Evolutionary conservation across 345 rosid species (phyloP).

Genomic region (Hirschfeldia incana): DNA sequence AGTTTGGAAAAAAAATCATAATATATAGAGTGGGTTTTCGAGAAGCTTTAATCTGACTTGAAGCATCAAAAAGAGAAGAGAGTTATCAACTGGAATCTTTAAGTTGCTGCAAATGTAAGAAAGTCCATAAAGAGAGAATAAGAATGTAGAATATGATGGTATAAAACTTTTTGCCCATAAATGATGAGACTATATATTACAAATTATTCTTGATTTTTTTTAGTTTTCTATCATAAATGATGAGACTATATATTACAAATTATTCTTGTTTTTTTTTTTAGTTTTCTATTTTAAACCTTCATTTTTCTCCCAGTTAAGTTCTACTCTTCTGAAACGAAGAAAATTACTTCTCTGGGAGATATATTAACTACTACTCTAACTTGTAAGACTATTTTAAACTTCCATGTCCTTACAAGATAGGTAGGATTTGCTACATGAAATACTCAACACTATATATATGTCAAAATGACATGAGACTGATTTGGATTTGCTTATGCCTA

Average conservation of each 20-base stretch:
- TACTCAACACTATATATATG: background rate
- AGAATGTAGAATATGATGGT: conserved; percentile 41
- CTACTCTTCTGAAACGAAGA: background rate
- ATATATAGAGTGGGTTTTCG: conserved; percentile 19
- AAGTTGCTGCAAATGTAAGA: conserved; percentile 38
- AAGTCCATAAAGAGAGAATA: conserved; percentile 31
- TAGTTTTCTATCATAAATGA: conserved; percentile 8
- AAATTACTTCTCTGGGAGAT: background rate
- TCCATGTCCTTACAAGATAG: background rate
- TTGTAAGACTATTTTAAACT: background rate
- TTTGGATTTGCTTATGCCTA: background rate
- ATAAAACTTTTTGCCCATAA: conserved; percentile 24
- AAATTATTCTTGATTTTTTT: background rate
- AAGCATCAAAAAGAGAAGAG: conserved; percentile 23
- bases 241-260: background rate
- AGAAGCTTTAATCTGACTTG: conserved; percentile 29
- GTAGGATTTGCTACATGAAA: background rate
- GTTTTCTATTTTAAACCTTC: background rate
- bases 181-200: background rate
- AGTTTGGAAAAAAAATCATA: background rate
- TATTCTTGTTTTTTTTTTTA: background rate
- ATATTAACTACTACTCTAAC: background rate
- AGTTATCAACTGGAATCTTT: conserved; percentile 31
- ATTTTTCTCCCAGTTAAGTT: background rate
- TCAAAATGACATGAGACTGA: background rate